Evolutionary conservation across 371 early-diverging fungal genomes (phyloP).

Genomic region (Basidiobolus heterosporus): DNA sequence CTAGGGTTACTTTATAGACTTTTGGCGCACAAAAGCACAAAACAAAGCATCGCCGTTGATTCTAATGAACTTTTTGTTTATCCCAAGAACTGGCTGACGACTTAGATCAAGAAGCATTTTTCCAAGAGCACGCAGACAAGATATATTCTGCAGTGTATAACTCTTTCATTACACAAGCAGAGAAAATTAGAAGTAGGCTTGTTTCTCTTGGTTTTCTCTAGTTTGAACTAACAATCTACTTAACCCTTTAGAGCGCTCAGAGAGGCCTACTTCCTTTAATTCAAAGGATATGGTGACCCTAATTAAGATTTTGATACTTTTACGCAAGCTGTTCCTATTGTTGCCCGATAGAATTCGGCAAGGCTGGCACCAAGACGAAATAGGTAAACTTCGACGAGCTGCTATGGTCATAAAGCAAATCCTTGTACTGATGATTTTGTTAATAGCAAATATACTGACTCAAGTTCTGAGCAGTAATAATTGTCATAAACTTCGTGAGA

Average conservation of each 20-base stretch:
- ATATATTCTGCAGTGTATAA: constrained; percentile 52
- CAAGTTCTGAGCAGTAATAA: constrained; percentile 3
- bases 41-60: too few species aligned
- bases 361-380: constrained; percentile 51
- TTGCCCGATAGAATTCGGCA: constrained; percentile 46
- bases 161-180: constrained; percentile 45
- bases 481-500: constrained; percentile 30
- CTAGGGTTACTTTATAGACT: too few species aligned
- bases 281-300: constrained; percentile 48
- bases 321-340: constrained; percentile 49
- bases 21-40: too few species aligned
- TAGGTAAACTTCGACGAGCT: constrained; percentile 18
- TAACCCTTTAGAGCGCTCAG: constrained; percentile 10
- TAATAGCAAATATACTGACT: background rate
- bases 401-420: background rate
- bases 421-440: background rate
- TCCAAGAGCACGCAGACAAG: constrained; percentile 56
- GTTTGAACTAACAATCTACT: constrained; percentile 11
- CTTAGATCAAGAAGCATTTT: constrained; percentile 59
- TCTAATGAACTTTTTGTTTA: too few species aligned
- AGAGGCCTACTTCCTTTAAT: constrained; percentile 26
- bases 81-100: constrained; percentile 55
- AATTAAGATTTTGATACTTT: constrained; percentile 37
- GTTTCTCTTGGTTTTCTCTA: constrained; percentile 9
- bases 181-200: constrained; percentile 49